phyloP scores from a whole-genome alignment of 2,329 filamentous ascomycete genomes.

The Aspergillus niger region DNA sequence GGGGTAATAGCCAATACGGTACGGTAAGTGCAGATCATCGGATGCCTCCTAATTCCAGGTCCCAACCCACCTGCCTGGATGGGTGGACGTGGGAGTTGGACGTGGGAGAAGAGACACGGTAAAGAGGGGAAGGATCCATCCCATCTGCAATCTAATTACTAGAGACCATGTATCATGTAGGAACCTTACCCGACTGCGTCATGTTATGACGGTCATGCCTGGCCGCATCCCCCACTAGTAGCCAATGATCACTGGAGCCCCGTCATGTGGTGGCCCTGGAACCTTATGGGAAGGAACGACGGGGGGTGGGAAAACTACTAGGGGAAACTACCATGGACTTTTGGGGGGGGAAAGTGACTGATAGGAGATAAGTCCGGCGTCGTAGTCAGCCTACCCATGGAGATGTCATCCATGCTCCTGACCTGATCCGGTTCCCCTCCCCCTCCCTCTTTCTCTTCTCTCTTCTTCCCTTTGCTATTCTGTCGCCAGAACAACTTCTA shows the following conservation, averaged over 20 bases:
- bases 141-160: no score
- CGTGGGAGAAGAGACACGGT: no score
- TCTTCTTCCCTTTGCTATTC: conserved; percentile 7
- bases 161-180: conserved; percentile 3
- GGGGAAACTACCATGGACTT: no score
- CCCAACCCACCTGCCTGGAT: background rate
- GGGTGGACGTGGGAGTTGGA: no score
- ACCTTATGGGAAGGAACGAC: conserved; percentile 4
- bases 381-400: conserved; percentile 21
- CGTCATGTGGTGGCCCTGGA: conserved; percentile 15
- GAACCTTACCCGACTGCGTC: conserved; percentile 12
- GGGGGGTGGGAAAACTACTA: background rate
- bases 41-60: background rate
- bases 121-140: no score
- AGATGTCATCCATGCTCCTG: conserved; percentile 28
- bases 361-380: conserved; percentile 17
- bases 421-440: conserved; percentile 24
- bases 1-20: conserved; percentile 2
- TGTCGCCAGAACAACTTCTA: conserved; percentile 2
- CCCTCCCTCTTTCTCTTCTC: conserved; percentile 20
- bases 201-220: conserved; percentile 13
- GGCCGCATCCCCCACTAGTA: background rate
- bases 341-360: conserved; percentile 5
- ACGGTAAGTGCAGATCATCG: conserved; percentile 8
- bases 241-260: conserved; percentile 14